A percentile compares a stretch with the other conserved stretches of the same genome.
Conservation (phyloP, 2,329 filamentous ascomycete species). For the Colletotrichum eleusines region DNA sequence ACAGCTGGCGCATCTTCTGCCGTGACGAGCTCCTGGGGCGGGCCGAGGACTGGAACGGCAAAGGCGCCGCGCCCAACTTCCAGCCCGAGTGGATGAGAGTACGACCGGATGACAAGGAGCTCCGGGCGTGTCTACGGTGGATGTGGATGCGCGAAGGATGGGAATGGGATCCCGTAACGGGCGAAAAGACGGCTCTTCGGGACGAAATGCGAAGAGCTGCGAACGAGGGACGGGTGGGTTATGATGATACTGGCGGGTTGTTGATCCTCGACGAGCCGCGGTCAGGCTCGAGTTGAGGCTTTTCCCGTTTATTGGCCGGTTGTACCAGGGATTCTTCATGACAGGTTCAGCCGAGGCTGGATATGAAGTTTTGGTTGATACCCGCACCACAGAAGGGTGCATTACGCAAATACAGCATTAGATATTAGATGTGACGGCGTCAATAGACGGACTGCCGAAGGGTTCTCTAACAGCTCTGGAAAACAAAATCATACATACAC, state of each 20-base stretch:
- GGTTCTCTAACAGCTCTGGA: not conserved
- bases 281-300: not conserved
- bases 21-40: constrained; percentile 79
- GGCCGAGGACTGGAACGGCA: constrained; percentile 75
- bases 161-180: constrained; percentile 82
- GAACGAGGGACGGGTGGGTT: constrained; percentile 67
- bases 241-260: constrained; percentile 63
- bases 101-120: constrained; percentile 84
- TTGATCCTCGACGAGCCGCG: constrained; percentile 50
- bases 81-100: constrained; percentile 94
- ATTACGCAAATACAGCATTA: constrained; percentile 2
- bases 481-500: too few relatives aligned
- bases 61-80: constrained; percentile 64
- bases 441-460: constrained; percentile 1
- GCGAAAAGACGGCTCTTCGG: constrained; percentile 67
- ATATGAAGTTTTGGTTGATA: constrained; percentile 30
- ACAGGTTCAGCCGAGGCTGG: constrained; percentile 8
- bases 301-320: not conserved
- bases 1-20: constrained; percentile 95
- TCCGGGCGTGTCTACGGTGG: constrained; percentile 89
- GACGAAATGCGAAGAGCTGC: constrained; percentile 68
- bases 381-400: constrained; percentile 30
- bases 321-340: too few relatives aligned
- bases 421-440: not conserved
- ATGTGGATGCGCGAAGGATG: constrained; percentile 92